Evolutionary conservation across 306 rosid genomes (phyloP).

Genomic region (Rosa rugosa): DNA sequence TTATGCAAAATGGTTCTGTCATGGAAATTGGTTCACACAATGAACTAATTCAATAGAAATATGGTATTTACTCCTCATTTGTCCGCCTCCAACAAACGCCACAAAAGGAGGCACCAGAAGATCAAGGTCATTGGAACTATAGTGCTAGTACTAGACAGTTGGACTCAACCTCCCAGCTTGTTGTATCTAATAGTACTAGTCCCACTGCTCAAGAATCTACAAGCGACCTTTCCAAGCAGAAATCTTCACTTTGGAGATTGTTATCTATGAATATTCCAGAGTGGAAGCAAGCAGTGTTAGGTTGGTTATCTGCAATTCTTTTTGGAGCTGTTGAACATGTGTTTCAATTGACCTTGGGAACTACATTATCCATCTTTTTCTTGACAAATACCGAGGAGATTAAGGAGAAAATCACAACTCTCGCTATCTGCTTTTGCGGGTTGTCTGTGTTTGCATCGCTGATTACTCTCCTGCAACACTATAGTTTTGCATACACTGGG

Average conservation of each 20-base stretch:
- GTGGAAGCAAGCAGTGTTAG: conserved; percentile 47
- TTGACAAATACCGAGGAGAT: conserved; percentile 37
- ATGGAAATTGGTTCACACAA: conserved; percentile 39
- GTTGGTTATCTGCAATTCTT: conserved; percentile 36
- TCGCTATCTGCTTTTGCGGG: conserved; percentile 25
- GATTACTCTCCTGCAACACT: conserved; percentile 41
- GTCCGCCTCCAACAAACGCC: conserved; percentile 34
- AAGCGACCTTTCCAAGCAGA: neutral
- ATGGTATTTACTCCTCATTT: conserved; percentile 31
- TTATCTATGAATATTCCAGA: conserved; percentile 33
- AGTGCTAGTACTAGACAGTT: neutral
- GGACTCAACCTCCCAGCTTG: neutral
- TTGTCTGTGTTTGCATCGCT: conserved; percentile 26
- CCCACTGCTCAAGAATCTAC: neutral
- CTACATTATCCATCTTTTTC: conserved; percentile 34
- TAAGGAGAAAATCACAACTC: conserved; percentile 12
- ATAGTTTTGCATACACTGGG: conserved; percentile 44
- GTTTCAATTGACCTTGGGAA: conserved; percentile 33
- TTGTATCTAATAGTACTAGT: neutral
- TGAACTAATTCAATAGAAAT: conserved; percentile 23
- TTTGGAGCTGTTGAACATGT: conserved; percentile 44
- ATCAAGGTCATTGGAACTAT: neutral
- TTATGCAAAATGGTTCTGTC: conserved; percentile 35
- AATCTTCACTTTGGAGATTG: conserved; percentile 36
- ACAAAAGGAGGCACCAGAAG: neutral